These are phyloP conservation scores for Stachybotrys chartarum DNA, from an alignment of 2,329 filamentous ascomycete species.

Conservation along the genomic window DNA sequence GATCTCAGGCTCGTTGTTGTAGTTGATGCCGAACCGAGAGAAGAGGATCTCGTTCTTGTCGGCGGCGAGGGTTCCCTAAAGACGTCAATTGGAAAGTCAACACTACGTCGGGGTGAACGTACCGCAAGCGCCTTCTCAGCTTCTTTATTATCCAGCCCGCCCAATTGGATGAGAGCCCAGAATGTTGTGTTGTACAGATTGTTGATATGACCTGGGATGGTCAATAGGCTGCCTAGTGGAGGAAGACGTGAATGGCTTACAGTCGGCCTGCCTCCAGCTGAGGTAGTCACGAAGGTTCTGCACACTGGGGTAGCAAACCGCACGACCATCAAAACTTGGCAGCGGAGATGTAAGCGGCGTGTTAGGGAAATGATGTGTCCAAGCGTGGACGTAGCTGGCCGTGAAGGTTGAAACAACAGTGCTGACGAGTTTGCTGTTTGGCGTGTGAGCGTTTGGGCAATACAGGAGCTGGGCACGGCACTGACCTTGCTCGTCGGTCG, in stretches of 20 bases:
- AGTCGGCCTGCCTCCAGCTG: conserved; percentile 95
- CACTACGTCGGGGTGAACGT: conserved; percentile 11
- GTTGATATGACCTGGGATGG: conserved; percentile 75
- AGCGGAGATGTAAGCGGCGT: conserved; percentile 63
- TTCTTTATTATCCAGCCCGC: conserved; percentile 66
- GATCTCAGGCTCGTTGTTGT: conserved; percentile 92
- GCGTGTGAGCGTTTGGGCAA: background rate
- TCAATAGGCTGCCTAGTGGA: conserved; percentile 7
- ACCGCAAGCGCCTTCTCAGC: conserved; percentile 77
- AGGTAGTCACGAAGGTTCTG: conserved; percentile 87
- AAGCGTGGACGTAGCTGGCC: conserved; percentile 78
- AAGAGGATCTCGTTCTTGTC: conserved; percentile 98
- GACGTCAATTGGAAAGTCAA: conserved; percentile 9
- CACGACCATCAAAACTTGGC: conserved; percentile 87
- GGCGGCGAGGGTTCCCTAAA: conserved; percentile 68
- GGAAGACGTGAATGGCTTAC: conserved; percentile 40
- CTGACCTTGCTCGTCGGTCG: conserved; percentile 72
- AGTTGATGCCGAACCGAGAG: conserved; percentile 83
- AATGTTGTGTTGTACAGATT: conserved; percentile 98
- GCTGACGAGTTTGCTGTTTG: conserved; percentile 72
- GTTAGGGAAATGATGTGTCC: conserved; percentile 70
- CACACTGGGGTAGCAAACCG: conserved; percentile 79
- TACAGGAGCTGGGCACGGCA: background rate
- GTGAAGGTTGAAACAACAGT: conserved; percentile 93
- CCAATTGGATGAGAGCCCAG: conserved; percentile 78